phyloP scores from a whole-genome alignment of 2,329 filamentous ascomycete species.

The Hymenoscyphus linearis region DNA sequence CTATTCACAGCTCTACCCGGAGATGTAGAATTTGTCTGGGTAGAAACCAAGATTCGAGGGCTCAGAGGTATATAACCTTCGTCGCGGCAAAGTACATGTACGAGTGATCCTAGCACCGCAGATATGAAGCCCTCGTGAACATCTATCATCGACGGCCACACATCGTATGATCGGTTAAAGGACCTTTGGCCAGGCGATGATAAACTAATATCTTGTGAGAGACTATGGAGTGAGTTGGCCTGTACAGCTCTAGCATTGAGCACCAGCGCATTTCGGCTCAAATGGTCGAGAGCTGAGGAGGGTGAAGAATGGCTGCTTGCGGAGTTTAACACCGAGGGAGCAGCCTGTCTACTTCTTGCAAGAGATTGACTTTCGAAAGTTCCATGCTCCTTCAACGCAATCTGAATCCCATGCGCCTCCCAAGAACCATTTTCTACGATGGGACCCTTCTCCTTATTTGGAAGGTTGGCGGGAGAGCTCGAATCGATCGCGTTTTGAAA shows the following conservation, averaged over 20 bases:
- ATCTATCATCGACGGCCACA: slow-evolving; percentile 20
- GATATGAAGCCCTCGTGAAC: slow-evolving; percentile 33
- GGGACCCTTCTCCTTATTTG: slow-evolving; percentile 4
- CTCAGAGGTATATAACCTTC: slow-evolving; percentile 31
- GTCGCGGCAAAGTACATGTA: slow-evolving; percentile 30
- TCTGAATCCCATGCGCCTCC: slow-evolving; percentile 19
- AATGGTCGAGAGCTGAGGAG: slow-evolving; percentile 26
- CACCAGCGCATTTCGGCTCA: slow-evolving; percentile 24
- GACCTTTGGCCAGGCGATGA: slow-evolving; percentile 23
- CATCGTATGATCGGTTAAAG: slow-evolving; percentile 13
- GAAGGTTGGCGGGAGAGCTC: slow-evolving; percentile 7
- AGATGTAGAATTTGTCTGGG: slow-evolving; percentile 8
- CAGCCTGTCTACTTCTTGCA: slow-evolving; percentile 18
- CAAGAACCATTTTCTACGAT: slow-evolving; percentile 11
- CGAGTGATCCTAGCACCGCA: slow-evolving; percentile 30
- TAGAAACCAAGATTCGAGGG: slow-evolving; percentile 30
- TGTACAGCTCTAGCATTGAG: slow-evolving; percentile 26
- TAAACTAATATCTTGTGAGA: slow-evolving; percentile 21
- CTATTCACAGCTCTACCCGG: slow-evolving; percentile 1
- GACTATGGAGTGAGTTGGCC: slow-evolving; percentile 18
- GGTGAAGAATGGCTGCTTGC: slow-evolving; percentile 27
- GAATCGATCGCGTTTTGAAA: slow-evolving; percentile 18
- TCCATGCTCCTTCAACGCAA: slow-evolving; percentile 24
- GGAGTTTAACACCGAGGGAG: slow-evolving; percentile 18
- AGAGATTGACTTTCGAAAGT: slow-evolving; percentile 29